These are phyloP conservation scores for Fusarium pseudograminearum DNA, from an alignment of 2,329 filamentous ascomycete genomes.

Conservation along the genomic window DNA sequence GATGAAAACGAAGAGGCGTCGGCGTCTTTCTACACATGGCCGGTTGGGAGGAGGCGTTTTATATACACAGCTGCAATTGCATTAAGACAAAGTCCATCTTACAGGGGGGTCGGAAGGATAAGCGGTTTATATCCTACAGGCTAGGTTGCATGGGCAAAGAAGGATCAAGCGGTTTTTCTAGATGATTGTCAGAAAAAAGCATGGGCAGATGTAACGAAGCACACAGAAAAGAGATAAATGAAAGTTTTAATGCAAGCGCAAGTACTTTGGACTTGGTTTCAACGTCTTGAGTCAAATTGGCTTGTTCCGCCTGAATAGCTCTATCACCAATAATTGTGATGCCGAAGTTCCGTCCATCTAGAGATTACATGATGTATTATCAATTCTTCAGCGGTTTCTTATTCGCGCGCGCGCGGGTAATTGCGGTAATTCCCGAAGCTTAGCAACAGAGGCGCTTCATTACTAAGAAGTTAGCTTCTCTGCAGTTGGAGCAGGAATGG, in stretches of 20 bases:
- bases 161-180: conserved; percentile 45
- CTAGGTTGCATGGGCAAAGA: conserved; percentile 45
- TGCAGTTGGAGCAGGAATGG: conserved; percentile 8
- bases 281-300: too few species aligned
- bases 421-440: conserved; percentile 5
- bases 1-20: conserved; percentile 46
- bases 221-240: conserved; percentile 48
- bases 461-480: conserved; percentile 17
- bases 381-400: not conserved
- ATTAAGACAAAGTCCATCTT: conserved; percentile 44
- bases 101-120: conserved; percentile 31
- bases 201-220: conserved; percentile 48
- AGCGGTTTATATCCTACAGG: conserved; percentile 44
- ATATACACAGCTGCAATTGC: conserved; percentile 48
- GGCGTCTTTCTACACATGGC: conserved; percentile 48
- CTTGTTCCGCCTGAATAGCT: too few species aligned
- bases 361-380: conserved; percentile 33
- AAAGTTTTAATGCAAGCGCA: conserved; percentile 43
- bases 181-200: conserved; percentile 47
- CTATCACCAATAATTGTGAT: not conserved
- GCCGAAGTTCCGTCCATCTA: conserved; percentile 41
- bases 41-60: conserved; percentile 47
- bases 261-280: too few species aligned
- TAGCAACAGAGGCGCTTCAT: conserved; percentile 30
- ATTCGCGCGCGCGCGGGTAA: conserved; percentile 1